Base-by-base conservation (phyloP, 2,329 filamentous ascomycete species). In the Fulvia fulva region DNA sequence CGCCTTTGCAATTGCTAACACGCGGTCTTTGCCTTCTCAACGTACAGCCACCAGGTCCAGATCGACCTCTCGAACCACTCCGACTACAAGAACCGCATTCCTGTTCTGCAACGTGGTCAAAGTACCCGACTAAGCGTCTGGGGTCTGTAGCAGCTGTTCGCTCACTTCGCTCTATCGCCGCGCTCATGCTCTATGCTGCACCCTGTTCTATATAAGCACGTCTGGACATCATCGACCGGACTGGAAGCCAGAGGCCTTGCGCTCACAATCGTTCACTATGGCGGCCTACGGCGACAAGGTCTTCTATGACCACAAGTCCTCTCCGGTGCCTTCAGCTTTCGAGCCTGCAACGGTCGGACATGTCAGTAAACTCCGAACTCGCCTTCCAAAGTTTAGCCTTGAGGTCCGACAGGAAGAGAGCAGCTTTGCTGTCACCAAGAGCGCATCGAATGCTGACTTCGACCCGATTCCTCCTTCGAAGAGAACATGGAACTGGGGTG, bases 381-480 rank as follows among this genome's bases (percentile, higher is more conserved):
- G 64, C 43, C 56, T 70, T 12, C 66, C 64, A 19, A 61, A 67
- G 25, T 72, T 72, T 61, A 71, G 65, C 21, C 65, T 70, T 1
- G 66, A 57, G 21, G 72, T 74, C 14, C 63, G 65, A 47, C 71
- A 73, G 60, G 72, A 74, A 51, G 62, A 67, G 46, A 73, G 69
- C 66, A 71, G 65, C 58, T 74, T 74, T 55, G 72, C 72, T 19
- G 61, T 58, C 0, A 69, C 72, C 9, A 63, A 67, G 25, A 68
- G 61, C 59, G 69, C 71, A 5, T 74, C 71, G 57, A 74, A 74
- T 62, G 71, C 71, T 51, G 72, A 74, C 52, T 73, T 74, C 59
- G 72, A 74, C 44, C 72, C 72, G 3, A 72, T 74, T 37, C 72
- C 72, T 43, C 71, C 71, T 8, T 73, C 71, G 9, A 74, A 73